Evolutionary conservation across 306 rosid species (phyloP).

Genomic region (Arachis hypogaea): DNA sequence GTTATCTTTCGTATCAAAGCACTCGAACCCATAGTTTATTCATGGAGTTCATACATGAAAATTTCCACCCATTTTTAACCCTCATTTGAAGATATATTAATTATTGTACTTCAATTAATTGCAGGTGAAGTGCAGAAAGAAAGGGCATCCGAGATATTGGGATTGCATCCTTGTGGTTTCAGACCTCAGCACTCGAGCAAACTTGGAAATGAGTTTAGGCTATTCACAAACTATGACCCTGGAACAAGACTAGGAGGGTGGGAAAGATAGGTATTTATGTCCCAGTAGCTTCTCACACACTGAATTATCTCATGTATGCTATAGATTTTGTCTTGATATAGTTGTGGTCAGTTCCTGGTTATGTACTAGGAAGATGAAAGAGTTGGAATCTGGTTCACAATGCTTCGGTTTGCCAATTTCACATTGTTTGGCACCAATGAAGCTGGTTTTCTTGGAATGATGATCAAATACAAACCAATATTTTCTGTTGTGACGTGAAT

Average conservation of each 20-base stretch:
- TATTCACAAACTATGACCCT: constrained; percentile 92
- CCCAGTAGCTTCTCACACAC: background rate
- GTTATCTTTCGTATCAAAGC: background rate
- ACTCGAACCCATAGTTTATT: too few species aligned
- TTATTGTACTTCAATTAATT: constrained; percentile 24
- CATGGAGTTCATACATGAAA: too few species aligned
- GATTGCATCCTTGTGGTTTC: constrained; percentile 79
- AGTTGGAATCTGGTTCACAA: constrained; percentile 16
- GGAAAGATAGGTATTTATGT: constrained; percentile 53
- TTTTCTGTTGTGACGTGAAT: constrained; percentile 1
- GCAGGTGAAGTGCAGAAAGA: constrained; percentile 92
- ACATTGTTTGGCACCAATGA: constrained; percentile 20
- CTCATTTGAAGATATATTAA: background rate
- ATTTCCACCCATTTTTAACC: too few species aligned
- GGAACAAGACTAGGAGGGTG: constrained; percentile 79
- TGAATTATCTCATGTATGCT: background rate
- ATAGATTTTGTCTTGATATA: background rate
- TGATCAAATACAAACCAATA: background rate
- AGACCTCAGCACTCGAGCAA: constrained; percentile 80
- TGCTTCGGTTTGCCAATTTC: constrained; percentile 27
- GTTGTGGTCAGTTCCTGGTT: constrained; percentile 5
- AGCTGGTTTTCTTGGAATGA: background rate
- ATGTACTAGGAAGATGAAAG: constrained; percentile 30
- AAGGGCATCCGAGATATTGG: constrained; percentile 83
- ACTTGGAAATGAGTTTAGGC: constrained; percentile 86